Base-by-base conservation (phyloP, 2,329 filamentous ascomycete species). In the Paraconiothyrium sp. region DNA sequence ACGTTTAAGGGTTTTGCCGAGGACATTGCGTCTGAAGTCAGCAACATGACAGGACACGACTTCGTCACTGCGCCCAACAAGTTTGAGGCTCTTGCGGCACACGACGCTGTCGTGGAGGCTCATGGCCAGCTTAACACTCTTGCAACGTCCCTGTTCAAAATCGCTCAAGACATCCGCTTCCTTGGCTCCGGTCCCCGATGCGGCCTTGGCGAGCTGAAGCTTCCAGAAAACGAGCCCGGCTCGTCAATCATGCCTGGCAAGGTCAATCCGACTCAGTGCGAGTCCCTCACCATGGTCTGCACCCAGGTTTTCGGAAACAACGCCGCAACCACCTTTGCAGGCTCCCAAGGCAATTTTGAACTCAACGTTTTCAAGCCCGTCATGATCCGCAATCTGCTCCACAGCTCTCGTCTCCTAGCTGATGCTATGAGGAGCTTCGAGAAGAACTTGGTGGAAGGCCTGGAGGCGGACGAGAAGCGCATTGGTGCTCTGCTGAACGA, bases 161-260 rank as follows among this genome's bases (percentile, higher is more conserved):
- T 99, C 74, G 95, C 94, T 11, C 94, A 99, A 84, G 95, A 98
- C 79, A 93, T 99, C 78, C 91, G 95, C 75, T 98, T 97, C 84
- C 92, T 98, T 56, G 95, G 95, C 72, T 97, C 92, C 70, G 95
- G 95, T 16, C 95, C 95, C 59, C 93, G 95, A 62, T 98, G 95
- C 81, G 95, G 95, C 75, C 90, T 98, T 24, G 94, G 94, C 69
- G 95, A 99, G 84, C 88, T 99, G 66, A 88, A 88, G 76, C 89
- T 99, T 55, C 95, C 95, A 30, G 95, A 99, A 85, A 99, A 99
- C 84, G 95, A 99, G 85, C 95, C 95, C 37, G 94, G 94, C 67
- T 95, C 91, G 76, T 96, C 92, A 72, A 98, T 99, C 85, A 99
- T 99, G 95, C 95, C 95, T 48, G 95, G 95, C 76, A 99, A 99